Percentiles rank a stretch among this genome's conserved stretches.
These are phyloP conservation scores for Aspergillus texensis DNA, from an alignment of 2,329 filamentous ascomycete genomes.

Conservation along the genomic window DNA sequence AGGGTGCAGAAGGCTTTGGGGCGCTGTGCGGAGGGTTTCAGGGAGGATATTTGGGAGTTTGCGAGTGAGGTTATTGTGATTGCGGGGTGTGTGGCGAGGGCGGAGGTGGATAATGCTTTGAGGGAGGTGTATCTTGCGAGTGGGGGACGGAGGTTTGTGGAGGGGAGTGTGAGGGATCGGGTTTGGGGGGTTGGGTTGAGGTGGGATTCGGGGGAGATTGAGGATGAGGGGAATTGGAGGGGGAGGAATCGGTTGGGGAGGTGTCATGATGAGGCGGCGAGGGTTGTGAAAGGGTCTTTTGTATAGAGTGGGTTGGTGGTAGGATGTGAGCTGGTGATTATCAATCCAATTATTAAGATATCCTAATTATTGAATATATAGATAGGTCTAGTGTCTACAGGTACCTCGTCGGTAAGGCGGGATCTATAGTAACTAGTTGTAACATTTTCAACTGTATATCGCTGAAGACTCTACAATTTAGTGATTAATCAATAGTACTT, in stretches of 20 bases:
- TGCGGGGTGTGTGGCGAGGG: slow-evolving; percentile 15
- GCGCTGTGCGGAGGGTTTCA: slow-evolving; percentile 8
- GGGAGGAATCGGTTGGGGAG: slow-evolving; percentile 16
- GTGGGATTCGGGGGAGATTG: slow-evolving; percentile 16
- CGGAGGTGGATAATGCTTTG: slow-evolving; percentile 12
- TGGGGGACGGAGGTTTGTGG: slow-evolving; percentile 10
- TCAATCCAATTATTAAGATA: fast-evolving
- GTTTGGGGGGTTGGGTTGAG: slow-evolving; percentile 17
- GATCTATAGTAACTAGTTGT: too few relatives aligned
- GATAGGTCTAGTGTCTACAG: too few relatives aligned
- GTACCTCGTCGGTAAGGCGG: too few relatives aligned
- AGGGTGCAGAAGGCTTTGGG: slow-evolving; percentile 10
- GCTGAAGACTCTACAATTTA: too few relatives aligned
- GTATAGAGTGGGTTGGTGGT: too few relatives aligned
- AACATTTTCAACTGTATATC: too few relatives aligned
- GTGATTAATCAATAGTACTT: too few relatives aligned
- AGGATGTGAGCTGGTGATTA: too few relatives aligned
- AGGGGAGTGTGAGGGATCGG: slow-evolving; percentile 12
- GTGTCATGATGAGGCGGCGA: slow-evolving; percentile 14
- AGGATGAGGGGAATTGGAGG: slow-evolving; percentile 14
- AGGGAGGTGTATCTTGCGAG: slow-evolving; percentile 10
- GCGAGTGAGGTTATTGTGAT: slow-evolving; percentile 9
- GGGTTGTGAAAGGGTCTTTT: background rate
- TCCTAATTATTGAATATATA: too few relatives aligned
- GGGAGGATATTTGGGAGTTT: slow-evolving; percentile 10